A percentile compares a stretch with the other conserved stretches of the same genome.
phyloP scores from a whole-genome alignment of 331 rosid species.

The Quercus tomentella region DNA sequence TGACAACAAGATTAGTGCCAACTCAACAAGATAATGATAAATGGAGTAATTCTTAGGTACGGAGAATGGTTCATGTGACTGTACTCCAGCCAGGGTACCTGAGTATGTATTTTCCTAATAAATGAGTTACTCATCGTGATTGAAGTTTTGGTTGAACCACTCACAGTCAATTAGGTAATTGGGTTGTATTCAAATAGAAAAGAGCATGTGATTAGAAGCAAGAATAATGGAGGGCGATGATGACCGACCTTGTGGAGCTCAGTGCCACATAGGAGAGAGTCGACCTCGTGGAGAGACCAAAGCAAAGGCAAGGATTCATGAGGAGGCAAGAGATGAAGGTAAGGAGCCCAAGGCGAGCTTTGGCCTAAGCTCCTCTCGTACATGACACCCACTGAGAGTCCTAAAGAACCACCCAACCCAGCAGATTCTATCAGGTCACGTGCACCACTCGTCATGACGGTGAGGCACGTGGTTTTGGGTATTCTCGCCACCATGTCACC shows the following conservation, averaged over 20 bases:
- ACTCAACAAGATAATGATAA: too few species aligned
- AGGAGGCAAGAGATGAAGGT: constrained; percentile 65
- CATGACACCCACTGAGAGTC: constrained; percentile 72
- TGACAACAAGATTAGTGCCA: too few species aligned
- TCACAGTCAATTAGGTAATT: too few species aligned
- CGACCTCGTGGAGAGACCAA: constrained; percentile 59
- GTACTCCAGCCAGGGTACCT: too few species aligned
- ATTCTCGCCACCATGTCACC: constrained; percentile 77
- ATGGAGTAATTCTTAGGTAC: too few species aligned
- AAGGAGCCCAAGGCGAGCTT: constrained; percentile 65
- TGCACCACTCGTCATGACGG: constrained; percentile 59
- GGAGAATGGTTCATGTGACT: too few species aligned
- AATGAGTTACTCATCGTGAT: too few species aligned
- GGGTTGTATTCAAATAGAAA: too few species aligned
- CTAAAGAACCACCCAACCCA: constrained; percentile 55
- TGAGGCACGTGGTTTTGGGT: constrained; percentile 78
- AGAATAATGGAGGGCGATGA: too few species aligned
- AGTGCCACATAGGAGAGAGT: constrained; percentile 60
- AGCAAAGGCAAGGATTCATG: constrained; percentile 63
- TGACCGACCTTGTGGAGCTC: constrained; percentile 67
- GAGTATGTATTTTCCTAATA: too few species aligned
- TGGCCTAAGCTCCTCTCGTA: constrained; percentile 72
- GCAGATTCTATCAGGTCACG: constrained; percentile 42
- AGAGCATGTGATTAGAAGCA: too few species aligned
- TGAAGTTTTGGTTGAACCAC: too few species aligned